phyloP scores from a whole-genome alignment of 306 rosid species.

The Dalbergia cochinchinensis region DNA sequence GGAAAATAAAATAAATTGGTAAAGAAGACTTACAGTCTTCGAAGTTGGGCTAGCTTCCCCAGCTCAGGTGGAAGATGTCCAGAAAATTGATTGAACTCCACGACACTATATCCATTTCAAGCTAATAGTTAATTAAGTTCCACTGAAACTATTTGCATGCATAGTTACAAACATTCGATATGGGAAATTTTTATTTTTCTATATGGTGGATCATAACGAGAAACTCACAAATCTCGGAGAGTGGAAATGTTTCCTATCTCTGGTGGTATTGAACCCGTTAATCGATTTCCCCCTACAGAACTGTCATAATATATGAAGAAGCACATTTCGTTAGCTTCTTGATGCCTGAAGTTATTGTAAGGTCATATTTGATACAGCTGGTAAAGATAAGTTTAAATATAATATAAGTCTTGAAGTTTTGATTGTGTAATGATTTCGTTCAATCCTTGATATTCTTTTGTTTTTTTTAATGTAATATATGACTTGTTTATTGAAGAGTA shows the following conservation, averaged over 20 bases:
- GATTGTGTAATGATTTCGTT: no score
- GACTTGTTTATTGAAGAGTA: no score
- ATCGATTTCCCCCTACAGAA: conserved; percentile 65
- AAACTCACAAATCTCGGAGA: conserved; percentile 72
- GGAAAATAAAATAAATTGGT: background rate
- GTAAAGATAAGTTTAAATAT: no score
- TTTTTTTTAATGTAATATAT: no score
- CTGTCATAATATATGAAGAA: conserved; percentile 52
- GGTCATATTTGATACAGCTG: background rate
- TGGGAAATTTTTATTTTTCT: background rate
- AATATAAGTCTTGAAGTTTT: no score
- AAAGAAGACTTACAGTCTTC: conserved; percentile 60
- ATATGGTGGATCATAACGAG: background rate
- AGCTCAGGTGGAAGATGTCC: conserved; percentile 70
- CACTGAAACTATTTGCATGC: background rate
- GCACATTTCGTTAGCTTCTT: conserved; percentile 12
- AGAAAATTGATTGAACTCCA: conserved; percentile 68
- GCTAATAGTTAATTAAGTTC: conserved; percentile 16
- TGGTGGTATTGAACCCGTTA: conserved; percentile 70
- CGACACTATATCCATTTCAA: conserved; percentile 49
- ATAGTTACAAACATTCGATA: background rate
- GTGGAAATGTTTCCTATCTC: conserved; percentile 75
- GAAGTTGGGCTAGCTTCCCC: conserved; percentile 60
- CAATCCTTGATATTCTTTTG: no score
- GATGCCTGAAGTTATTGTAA: background rate